phyloP scores from a whole-genome alignment of 177 flowering plant genomes.

The Vitis hybrid region DNA sequence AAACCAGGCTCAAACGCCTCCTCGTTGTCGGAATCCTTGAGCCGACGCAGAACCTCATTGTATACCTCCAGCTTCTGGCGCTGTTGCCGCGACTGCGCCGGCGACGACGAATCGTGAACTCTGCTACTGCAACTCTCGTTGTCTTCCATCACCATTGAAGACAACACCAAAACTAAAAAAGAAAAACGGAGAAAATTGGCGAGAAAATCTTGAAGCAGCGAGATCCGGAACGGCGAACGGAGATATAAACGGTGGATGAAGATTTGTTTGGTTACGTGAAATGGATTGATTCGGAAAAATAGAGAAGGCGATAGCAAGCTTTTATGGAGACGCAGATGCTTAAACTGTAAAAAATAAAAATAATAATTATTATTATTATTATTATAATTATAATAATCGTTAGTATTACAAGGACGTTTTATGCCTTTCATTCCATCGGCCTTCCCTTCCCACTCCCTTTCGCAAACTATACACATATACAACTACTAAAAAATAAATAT shows the following conservation, averaged over 20 bases:
- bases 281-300: background rate
- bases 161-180: background rate
- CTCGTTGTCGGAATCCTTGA: conserved; percentile 33
- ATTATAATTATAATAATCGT: too few relatives aligned
- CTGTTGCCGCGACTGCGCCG: conserved; percentile 30
- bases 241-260: too few relatives aligned
- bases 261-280: conserved; percentile 12
- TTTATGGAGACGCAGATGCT: conserved; percentile 8
- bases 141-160: conserved; percentile 49
- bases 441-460: too few relatives aligned
- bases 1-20: conserved; percentile 49
- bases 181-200: background rate
- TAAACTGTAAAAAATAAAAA: background rate
- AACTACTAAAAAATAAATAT: too few relatives aligned
- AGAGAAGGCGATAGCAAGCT: background rate
- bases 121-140: conserved; percentile 59
- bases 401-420: too few relatives aligned
- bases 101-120: conserved; percentile 30
- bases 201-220: background rate
- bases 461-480: too few relatives aligned
- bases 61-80: conserved; percentile 47
- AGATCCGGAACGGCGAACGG: too few relatives aligned
- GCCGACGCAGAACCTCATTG: conserved; percentile 54
- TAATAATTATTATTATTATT: background rate
- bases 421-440: too few relatives aligned